Percentiles rank a stretch among this genome's conserved stretches.
phyloP scores from a whole-genome alignment of 768 basidiomycete species.

The Mycena alexandri region DNA sequence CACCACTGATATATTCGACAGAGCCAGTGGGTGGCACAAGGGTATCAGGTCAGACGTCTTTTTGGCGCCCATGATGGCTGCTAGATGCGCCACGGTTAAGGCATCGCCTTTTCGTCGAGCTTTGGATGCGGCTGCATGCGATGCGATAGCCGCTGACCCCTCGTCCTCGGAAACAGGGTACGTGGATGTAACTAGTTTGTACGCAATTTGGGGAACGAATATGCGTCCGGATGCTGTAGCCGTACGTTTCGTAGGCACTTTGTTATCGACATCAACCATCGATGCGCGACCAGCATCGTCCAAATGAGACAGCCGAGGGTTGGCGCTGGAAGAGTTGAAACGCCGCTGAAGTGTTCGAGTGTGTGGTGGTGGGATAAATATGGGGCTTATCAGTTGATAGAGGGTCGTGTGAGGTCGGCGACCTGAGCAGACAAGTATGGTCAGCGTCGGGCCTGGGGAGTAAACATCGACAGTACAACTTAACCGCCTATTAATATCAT shows the following conservation, averaged over 20 bases:
- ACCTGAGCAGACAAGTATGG: not conserved
- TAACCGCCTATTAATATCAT: slow-evolving; percentile 97
- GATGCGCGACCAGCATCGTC: slow-evolving; percentile 75
- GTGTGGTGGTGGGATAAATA: slow-evolving; percentile 4
- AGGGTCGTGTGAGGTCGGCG: slow-evolving; percentile 5
- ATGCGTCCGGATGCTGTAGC: slow-evolving; percentile 86
- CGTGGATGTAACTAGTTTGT: slow-evolving; percentile 67
- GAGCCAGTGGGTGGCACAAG: slow-evolving; percentile 85
- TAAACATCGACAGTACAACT: slow-evolving; percentile 52
- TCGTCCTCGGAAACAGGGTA: slow-evolving; percentile 45
- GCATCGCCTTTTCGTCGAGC: slow-evolving; percentile 75
- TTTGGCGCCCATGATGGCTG: slow-evolving; percentile 91
- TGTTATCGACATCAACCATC: slow-evolving; percentile 87
- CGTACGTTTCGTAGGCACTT: slow-evolving; percentile 68
- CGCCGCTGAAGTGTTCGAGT: slow-evolving; percentile 10
- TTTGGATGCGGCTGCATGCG: slow-evolving; percentile 60
- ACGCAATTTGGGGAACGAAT: slow-evolving; percentile 73
- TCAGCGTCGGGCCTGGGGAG: slow-evolving; percentile 15
- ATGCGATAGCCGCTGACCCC: slow-evolving; percentile 23
- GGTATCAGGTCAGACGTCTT: slow-evolving; percentile 88
- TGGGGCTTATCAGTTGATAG: slow-evolving; percentile 3
- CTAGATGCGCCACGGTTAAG: slow-evolving; percentile 83
- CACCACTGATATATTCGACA: slow-evolving; percentile 77
- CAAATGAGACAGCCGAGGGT: slow-evolving; percentile 73
- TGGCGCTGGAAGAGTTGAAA: slow-evolving; percentile 35